phyloP scores from a whole-genome alignment of 202 grass and related monocot species.

The Zizania palustris region DNA sequence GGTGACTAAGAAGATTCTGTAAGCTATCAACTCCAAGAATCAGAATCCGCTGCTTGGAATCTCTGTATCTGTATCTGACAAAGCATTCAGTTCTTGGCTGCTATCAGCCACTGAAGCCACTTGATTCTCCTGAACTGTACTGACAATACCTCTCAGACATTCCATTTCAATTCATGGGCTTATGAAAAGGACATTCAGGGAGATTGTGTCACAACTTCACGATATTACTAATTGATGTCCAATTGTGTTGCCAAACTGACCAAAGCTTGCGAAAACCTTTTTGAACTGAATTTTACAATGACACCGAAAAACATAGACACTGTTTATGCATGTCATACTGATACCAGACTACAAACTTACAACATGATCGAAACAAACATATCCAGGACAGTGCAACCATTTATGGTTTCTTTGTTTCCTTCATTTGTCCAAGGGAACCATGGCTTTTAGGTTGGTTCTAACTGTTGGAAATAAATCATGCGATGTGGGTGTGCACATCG shows the following conservation, averaged over 20 bases:
- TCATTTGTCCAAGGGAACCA: neutral
- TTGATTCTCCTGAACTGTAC: too few relatives aligned
- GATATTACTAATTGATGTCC: neutral
- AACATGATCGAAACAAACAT: neutral
- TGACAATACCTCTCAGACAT: neutral
- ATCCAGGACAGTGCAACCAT: neutral
- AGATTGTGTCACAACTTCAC: neutral
- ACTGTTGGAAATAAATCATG: too few relatives aligned
- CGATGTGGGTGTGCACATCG: too few relatives aligned
- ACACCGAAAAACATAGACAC: neutral
- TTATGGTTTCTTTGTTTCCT: neutral
- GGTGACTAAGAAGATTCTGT: too few relatives aligned
- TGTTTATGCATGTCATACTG: neutral
- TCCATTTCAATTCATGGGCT: neutral
- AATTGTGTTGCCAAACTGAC: neutral
- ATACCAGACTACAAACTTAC: neutral
- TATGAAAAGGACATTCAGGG: neutral
- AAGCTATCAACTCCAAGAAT: neutral
- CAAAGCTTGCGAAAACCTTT: neutral
- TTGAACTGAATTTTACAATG: neutral
- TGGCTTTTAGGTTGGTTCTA: neutral
- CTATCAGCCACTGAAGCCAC: neutral
- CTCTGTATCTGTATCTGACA: neutral
- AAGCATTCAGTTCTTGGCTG: neutral
- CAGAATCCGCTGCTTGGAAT: neutral